Conservation (phyloP, 2,329 filamentous ascomycete species). For the Trichoderma pleuroti region DNA sequence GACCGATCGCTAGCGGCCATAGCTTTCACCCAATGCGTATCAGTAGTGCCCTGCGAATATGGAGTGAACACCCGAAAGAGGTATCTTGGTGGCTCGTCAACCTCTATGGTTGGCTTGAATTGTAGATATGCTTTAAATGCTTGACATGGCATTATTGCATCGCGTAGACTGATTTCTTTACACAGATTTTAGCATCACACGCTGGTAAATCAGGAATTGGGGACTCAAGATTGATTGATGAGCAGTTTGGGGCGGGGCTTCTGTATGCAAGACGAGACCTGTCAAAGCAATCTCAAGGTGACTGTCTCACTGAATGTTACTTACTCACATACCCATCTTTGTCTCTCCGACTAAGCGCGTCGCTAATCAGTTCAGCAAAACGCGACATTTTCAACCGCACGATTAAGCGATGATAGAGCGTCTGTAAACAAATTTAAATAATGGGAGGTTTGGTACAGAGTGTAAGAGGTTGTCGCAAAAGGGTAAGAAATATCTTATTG, state of each 20-base stretch:
- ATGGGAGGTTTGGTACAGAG: neutral
- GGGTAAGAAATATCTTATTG: neutral
- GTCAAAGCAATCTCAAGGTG: too few relatives aligned
- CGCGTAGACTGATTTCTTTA: neutral
- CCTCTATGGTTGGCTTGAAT: neutral
- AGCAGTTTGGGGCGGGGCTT: too few relatives aligned
- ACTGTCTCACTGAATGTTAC: neutral
- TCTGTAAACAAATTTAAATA: neutral
- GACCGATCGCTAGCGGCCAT: neutral
- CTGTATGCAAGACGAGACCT: too few relatives aligned
- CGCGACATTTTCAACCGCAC: neutral
- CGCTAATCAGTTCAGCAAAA: too few relatives aligned
- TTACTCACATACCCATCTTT: neutral
- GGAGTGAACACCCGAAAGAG: neutral
- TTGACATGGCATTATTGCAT: too few relatives aligned
- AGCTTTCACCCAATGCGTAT: neutral
- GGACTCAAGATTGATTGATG: too few relatives aligned
- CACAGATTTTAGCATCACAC: neutral
- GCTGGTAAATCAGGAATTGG: too few relatives aligned
- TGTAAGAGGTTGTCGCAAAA: rapidly evolving
- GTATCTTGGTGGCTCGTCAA: neutral
- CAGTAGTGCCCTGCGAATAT: neutral
- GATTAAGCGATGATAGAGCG: neutral
- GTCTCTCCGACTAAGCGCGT: neutral
- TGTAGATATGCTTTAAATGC: too few relatives aligned